These are phyloP conservation scores for Penicillium digitatum DNA, from an alignment of 2,329 filamentous ascomycete species.

Conservation along the genomic window DNA sequence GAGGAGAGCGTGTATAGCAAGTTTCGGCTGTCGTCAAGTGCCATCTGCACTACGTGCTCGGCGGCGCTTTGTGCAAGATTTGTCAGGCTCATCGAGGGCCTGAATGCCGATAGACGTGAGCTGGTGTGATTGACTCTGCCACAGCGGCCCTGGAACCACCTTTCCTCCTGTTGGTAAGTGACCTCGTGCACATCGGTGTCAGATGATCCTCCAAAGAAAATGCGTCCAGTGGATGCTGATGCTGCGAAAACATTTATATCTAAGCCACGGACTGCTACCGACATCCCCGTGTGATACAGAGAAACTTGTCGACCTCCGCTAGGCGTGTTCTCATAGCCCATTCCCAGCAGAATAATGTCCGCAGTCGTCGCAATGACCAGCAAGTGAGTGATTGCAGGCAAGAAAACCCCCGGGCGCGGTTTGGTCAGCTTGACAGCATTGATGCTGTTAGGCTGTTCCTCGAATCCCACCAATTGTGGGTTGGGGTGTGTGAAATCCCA, in stretches of 20 bases:
- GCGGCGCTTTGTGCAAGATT: conserved; percentile 36
- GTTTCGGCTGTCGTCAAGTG: conserved; percentile 80
- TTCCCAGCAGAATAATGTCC: conserved; percentile 82
- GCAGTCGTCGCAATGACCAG: conserved; percentile 81
- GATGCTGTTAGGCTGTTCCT: conserved; percentile 83
- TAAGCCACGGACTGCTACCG: conserved; percentile 68
- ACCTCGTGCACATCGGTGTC: conserved; percentile 91
- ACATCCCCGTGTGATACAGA: conserved; percentile 86
- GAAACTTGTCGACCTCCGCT: conserved; percentile 69
- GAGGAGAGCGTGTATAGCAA: conserved; percentile 89
- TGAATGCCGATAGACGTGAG: conserved; percentile 62
- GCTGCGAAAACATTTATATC: conserved; percentile 75
- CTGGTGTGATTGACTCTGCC: conserved; percentile 85
- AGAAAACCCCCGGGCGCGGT: conserved; percentile 82
- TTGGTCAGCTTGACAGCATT: conserved; percentile 83
- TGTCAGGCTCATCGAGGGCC: conserved; percentile 41
- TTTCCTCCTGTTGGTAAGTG: conserved; percentile 93
- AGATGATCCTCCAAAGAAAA: conserved; percentile 80
- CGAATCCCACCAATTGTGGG: conserved; percentile 85
- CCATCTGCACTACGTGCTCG: conserved; percentile 72
- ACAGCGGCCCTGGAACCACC: conserved; percentile 88
- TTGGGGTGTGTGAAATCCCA: conserved; percentile 97
- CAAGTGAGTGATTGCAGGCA: conserved; percentile 78
- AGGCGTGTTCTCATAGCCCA: conserved; percentile 61
- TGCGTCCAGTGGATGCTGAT: conserved; percentile 73